These are phyloP conservation scores for Lentinula boryana DNA, from an alignment of 768 basidiomycete species.

Conservation along the genomic window DNA sequence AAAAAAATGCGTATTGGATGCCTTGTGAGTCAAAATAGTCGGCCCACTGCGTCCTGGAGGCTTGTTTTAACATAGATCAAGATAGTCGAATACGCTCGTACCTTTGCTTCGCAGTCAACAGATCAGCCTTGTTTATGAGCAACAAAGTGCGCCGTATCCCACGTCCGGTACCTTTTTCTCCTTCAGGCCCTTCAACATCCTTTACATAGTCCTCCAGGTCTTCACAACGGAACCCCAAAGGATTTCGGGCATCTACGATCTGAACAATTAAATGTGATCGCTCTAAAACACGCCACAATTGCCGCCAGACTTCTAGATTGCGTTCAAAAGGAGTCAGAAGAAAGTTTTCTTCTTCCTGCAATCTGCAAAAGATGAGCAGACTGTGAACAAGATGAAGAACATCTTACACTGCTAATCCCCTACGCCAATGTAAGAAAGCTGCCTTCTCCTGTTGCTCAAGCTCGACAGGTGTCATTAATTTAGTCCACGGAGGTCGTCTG, in stretches of 20 bases:
- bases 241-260: conserved; percentile 95
- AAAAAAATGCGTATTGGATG: conserved; percentile 86
- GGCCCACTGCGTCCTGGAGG: conserved; percentile 74
- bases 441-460: conserved; percentile 87
- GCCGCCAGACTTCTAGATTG: conserved; percentile 97
- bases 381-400: neutral
- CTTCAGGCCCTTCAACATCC: conserved; percentile 80
- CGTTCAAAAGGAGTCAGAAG: conserved; percentile 96
- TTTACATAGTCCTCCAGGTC: conserved; percentile 83
- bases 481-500: conserved; percentile 85
- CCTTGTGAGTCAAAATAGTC: conserved; percentile 79
- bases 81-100: conserved; percentile 21
- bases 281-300: conserved; percentile 96
- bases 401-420: conserved; percentile 85
- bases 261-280: conserved; percentile 92
- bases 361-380: conserved; percentile 33
- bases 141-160: conserved; percentile 72
- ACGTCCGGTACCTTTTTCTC: conserved; percentile 70
- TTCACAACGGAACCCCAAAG: conserved; percentile 85
- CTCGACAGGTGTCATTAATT: conserved; percentile 66
- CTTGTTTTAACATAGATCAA: neutral
- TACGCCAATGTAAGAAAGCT: conserved; percentile 89
- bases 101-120: conserved; percentile 85
- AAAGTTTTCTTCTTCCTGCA: conserved; percentile 83
- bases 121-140: conserved; percentile 93